A percentile compares a stretch with the other conserved stretches of the same genome.
Conservation (phyloP, 2,329 filamentous ascomycete genomes). For the Chaetomium olivaceum region DNA sequence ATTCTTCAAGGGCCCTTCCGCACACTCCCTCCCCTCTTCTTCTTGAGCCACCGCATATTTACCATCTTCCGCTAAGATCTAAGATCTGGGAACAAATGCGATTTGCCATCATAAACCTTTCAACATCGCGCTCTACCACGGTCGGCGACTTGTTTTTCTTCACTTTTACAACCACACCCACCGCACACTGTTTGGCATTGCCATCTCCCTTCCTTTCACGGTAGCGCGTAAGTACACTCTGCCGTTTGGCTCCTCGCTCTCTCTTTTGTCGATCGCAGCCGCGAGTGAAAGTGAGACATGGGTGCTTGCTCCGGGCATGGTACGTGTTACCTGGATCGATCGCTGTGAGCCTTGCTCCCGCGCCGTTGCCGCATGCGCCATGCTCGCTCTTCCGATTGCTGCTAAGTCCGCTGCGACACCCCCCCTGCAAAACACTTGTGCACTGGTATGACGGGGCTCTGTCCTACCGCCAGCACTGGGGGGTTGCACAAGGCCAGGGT, state of each 20-base stretch:
- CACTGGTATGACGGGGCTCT: constrained; percentile 28
- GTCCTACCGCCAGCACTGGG: constrained; percentile 24
- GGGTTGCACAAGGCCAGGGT: constrained; percentile 31
- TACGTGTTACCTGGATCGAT: constrained; percentile 40
- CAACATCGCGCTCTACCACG: not conserved
- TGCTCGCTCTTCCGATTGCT: constrained; percentile 43
- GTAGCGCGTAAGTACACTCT: constrained; percentile 15
- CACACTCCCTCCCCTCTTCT: constrained; percentile 7
- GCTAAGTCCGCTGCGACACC: constrained; percentile 38
- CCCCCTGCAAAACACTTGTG: constrained; percentile 42
- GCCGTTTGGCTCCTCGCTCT: constrained; percentile 7
- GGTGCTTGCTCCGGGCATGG: constrained; percentile 41
- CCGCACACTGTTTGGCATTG: not conserved
- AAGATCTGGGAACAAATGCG: constrained; percentile 18
- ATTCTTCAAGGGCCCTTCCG: constrained; percentile 16
- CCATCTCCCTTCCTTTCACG: not conserved
- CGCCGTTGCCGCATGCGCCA: constrained; percentile 41
- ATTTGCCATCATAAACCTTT: not conserved
- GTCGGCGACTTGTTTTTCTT: not conserved
- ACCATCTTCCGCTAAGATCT: constrained; percentile 9
- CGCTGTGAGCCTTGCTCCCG: constrained; percentile 37
- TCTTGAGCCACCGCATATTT: constrained; percentile 9
- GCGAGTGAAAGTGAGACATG: constrained; percentile 35
- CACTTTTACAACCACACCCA: not conserved
- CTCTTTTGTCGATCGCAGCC: constrained; percentile 16